Percentiles rank a stretch among this genome's conserved stretches.
phyloP scores from a whole-genome alignment of 116 monocot species.

The Cymodocea nodosa region DNA sequence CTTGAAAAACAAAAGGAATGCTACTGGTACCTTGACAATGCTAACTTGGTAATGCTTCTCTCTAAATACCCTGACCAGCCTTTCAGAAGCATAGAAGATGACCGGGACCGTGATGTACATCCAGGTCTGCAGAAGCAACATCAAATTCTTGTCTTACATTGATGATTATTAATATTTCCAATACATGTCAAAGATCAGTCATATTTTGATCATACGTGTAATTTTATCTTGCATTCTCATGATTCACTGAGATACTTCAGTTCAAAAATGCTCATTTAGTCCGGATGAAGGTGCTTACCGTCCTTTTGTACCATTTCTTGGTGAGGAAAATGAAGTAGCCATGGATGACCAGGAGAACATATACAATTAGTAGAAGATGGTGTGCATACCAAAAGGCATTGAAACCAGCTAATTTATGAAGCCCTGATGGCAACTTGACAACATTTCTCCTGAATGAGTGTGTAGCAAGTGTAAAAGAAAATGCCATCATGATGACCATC shows the following conservation, averaged over 20 bases:
- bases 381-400: conserved; percentile 97
- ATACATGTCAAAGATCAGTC: too few species aligned
- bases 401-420: conserved; percentile 79
- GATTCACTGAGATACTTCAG: too few species aligned
- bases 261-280: too few species aligned
- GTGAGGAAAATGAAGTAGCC: conserved; percentile 78
- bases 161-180: too few species aligned
- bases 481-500: conserved; percentile 72
- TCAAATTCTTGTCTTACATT: too few species aligned
- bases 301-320: conserved; percentile 67
- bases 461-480: conserved; percentile 79
- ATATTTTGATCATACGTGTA: too few species aligned
- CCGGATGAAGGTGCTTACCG: conserved; percentile 15
- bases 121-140: conserved; percentile 54
- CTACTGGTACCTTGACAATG: conserved; percentile 62
- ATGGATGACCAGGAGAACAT: conserved; percentile 62
- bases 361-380: conserved; percentile 62
- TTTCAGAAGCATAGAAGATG: conserved; percentile 57
- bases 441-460: conserved; percentile 74
- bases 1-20: neutral
- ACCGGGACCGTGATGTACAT: conserved; percentile 78
- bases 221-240: too few species aligned
- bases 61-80: conserved; percentile 59
- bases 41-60: conserved; percentile 49
- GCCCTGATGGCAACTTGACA: conserved; percentile 61